phyloP scores from a whole-genome alignment of 106 monocot species.

The Vanilla planifolia region DNA sequence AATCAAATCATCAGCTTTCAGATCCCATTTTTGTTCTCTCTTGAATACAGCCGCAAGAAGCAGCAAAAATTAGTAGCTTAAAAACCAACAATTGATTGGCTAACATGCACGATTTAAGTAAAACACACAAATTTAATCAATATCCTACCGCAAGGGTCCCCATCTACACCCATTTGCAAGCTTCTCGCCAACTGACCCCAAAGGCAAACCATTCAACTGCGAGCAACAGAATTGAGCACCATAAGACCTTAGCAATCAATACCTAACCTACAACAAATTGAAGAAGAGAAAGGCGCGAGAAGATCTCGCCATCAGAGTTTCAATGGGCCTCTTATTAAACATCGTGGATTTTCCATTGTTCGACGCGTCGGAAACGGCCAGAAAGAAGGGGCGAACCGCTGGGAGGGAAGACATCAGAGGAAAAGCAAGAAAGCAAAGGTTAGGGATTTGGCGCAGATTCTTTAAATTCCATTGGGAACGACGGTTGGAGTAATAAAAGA shows the following conservation, averaged over 20 bases:
- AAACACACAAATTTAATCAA: neutral
- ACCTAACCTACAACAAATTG: neutral
- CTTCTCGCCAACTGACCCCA: constrained; percentile 1
- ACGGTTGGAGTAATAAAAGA: no score
- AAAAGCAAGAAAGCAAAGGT: neutral
- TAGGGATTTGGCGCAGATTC: no score
- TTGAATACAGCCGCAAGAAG: neutral
- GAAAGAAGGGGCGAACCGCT: constrained; percentile 10
- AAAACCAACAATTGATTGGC: neutral
- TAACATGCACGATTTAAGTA: neutral
- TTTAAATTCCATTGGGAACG: no score
- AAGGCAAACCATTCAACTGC: constrained; percentile 1
- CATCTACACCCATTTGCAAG: constrained; percentile 9
- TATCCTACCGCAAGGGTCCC: constrained; percentile 15
- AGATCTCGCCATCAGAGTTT: constrained; percentile 13
- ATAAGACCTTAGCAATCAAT: neutral
- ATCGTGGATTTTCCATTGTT: neutral
- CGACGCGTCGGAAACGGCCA: neutral
- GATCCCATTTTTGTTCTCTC: neutral
- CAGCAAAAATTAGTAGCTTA: neutral
- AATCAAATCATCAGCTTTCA: neutral
- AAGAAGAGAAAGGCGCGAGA: neutral
- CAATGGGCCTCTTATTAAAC: neutral
- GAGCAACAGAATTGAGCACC: constrained; percentile 8
- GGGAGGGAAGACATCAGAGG: constrained; percentile 18